phyloP scores from a whole-genome alignment of 2,329 filamentous ascomycete genomes.

The Diplodia intermedia region DNA sequence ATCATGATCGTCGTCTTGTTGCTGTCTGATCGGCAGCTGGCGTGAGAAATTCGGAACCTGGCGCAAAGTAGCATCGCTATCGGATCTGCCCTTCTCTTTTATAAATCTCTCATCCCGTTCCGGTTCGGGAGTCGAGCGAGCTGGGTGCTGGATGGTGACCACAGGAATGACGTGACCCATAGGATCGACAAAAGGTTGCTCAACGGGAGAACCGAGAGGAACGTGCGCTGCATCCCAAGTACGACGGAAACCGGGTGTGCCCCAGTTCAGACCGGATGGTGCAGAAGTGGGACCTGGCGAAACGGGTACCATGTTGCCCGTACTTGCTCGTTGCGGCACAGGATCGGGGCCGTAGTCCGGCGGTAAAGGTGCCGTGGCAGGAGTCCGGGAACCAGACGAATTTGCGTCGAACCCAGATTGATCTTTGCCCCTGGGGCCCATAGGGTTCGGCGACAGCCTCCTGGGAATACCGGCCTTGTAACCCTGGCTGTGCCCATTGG shows the following conservation, averaged over 20 bases:
- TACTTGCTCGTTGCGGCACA: conserved; percentile 52
- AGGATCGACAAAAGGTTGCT: conserved; percentile 46
- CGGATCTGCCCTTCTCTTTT: conserved; percentile 29
- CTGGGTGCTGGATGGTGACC: conserved; percentile 35
- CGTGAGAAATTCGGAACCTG: conserved; percentile 44
- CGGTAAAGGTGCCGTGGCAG: conserved; percentile 48
- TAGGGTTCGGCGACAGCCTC: conserved; percentile 35
- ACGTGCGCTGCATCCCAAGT: conserved; percentile 49
- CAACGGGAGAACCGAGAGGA: conserved; percentile 34
- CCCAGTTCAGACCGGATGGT: conserved; percentile 46
- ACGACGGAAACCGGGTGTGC: conserved; percentile 45
- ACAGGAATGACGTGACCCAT: conserved; percentile 48
- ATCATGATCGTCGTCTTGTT: conserved; percentile 38
- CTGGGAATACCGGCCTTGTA: conserved; percentile 40
- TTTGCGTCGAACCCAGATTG: conserved; percentile 43
- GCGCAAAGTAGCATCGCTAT: conserved; percentile 29
- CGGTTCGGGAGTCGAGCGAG: conserved; percentile 12
- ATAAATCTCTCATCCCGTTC: conserved; percentile 6
- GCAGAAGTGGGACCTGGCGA: conserved; percentile 53
- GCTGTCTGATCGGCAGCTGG: conserved; percentile 40
- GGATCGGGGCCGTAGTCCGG: conserved; percentile 62
- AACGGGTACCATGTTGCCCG: conserved; percentile 50
- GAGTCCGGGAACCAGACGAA: conserved; percentile 44
- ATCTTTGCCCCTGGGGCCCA: conserved; percentile 42
- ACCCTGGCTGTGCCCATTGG: conserved; percentile 44